These are phyloP conservation scores for Mycena galericulata DNA, from an alignment of 768 basidiomycete species.

Conservation along the genomic window DNA sequence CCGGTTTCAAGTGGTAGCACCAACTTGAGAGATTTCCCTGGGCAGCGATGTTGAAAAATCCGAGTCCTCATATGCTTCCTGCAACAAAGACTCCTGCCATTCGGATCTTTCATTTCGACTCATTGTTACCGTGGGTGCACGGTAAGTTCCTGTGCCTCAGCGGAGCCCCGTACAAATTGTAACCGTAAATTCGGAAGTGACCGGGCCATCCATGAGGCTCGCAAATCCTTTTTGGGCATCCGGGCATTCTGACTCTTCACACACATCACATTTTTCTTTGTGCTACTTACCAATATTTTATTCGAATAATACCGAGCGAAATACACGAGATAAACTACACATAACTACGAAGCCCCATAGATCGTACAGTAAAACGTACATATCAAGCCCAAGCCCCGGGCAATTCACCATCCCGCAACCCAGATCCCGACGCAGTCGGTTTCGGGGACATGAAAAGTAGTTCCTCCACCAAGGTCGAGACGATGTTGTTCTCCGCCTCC, in stretches of 20 bases:
- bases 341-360: background rate
- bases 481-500: constrained; percentile 74
- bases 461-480: constrained; percentile 71
- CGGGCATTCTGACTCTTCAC: constrained; percentile 5
- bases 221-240: constrained; percentile 11
- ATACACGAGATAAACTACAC: constrained; percentile 27
- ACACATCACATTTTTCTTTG: constrained; percentile 4
- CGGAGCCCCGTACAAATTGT: too few relatives aligned
- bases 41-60: too few relatives aligned
- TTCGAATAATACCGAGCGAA: too few relatives aligned
- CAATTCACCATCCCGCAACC: constrained; percentile 47
- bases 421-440: constrained; percentile 51
- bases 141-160: background rate
- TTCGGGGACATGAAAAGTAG: constrained; percentile 60
- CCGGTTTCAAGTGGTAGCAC: too few relatives aligned
- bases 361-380: background rate
- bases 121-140: background rate
- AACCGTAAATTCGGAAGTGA: background rate
- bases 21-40: too few relatives aligned
- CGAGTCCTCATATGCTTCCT: too few relatives aligned
- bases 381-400: constrained; percentile 59
- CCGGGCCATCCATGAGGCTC: constrained; percentile 24
- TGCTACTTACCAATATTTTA: constrained; percentile 21
- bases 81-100: too few relatives aligned
- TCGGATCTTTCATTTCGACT: too few relatives aligned